Evolutionary conservation across 768 basidiomycete genomes (phyloP).

Genomic region (Leccinum subtestaceum): DNA sequence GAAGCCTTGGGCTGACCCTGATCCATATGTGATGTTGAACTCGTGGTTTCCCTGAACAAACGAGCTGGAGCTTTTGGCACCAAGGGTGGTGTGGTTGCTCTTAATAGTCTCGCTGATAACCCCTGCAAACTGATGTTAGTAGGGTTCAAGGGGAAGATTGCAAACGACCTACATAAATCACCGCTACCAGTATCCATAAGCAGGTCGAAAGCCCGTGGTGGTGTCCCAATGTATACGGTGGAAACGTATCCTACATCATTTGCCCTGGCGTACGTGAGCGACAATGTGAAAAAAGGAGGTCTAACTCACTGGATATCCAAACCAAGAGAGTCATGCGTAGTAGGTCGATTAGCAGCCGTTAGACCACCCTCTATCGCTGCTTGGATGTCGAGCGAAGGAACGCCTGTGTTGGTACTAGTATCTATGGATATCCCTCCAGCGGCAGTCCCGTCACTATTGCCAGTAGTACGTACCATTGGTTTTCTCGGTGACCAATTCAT

Average conservation of each 20-base stretch:
- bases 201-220: conserved; percentile 51
- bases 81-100: conserved; percentile 70
- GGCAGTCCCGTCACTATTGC: conserved; percentile 8
- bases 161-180: conserved; percentile 46
- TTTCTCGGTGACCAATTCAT: not conserved
- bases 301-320: conserved; percentile 63
- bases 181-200: conserved; percentile 73
- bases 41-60: conserved; percentile 51
- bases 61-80: conserved; percentile 55
- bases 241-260: conserved; percentile 59
- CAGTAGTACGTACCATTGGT: conserved; percentile 4
- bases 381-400: conserved; percentile 35
- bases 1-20: conserved; percentile 63
- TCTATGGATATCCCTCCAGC: conserved; percentile 12
- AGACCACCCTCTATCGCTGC: conserved; percentile 39
- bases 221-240: conserved; percentile 64
- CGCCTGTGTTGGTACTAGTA: conserved; percentile 27
- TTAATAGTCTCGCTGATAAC: conserved; percentile 49
- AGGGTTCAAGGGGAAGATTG: not conserved
- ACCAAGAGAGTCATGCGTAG: conserved; percentile 54
- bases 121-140: conserved; percentile 25
- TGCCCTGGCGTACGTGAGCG: conserved; percentile 29
- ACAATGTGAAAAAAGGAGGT: not conserved
- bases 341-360: conserved; percentile 41
- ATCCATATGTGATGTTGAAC: conserved; percentile 68